Percentiles rank a stretch among this genome's conserved stretches.
These are phyloP conservation scores for Parietichytrium sp. DNA, from an alignment of 108 stramenopile species.

Conservation along the genomic window DNA sequence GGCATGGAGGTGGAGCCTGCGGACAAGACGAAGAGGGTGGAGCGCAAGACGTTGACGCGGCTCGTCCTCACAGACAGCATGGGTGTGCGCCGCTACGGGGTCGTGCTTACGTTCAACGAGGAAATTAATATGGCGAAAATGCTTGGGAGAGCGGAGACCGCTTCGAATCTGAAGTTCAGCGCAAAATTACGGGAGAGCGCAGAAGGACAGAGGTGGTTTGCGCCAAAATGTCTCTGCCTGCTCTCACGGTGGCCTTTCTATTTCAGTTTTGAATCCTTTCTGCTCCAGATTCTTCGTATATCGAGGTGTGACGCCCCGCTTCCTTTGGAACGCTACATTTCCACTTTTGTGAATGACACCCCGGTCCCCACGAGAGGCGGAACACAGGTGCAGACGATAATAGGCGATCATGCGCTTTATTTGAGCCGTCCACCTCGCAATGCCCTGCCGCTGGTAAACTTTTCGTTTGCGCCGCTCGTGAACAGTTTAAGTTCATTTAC, in stretches of 20 bases:
- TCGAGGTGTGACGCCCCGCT: not conserved
- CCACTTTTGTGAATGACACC: constrained; percentile 12
- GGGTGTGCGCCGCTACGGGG: not conserved
- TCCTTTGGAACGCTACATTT: constrained; percentile 12
- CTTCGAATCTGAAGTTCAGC: no score
- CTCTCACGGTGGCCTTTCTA: constrained; percentile 35
- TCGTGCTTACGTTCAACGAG: constrained; percentile 25
- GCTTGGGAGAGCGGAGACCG: not conserved
- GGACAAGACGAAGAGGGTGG: not conserved
- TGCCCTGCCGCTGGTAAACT: not conserved
- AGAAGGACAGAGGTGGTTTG: not conserved
- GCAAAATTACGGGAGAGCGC: not conserved
- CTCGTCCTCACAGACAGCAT: not conserved
- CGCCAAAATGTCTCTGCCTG: not conserved
- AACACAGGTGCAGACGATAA: constrained; percentile 14
- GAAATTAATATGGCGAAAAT: not conserved
- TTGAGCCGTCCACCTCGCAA: not conserved
- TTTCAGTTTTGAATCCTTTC: not conserved
- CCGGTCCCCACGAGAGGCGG: not conserved
- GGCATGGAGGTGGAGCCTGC: not conserved
- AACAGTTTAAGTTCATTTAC: not conserved
- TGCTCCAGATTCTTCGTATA: not conserved
- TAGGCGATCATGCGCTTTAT: not conserved
- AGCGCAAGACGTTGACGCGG: not conserved
- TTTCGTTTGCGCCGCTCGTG: not conserved